Evolutionary conservation across 768 basidiomycete species (phyloP), one percentile per base, ranked within the genome.

Genomic region (Kondoa subrosea): DNA sequence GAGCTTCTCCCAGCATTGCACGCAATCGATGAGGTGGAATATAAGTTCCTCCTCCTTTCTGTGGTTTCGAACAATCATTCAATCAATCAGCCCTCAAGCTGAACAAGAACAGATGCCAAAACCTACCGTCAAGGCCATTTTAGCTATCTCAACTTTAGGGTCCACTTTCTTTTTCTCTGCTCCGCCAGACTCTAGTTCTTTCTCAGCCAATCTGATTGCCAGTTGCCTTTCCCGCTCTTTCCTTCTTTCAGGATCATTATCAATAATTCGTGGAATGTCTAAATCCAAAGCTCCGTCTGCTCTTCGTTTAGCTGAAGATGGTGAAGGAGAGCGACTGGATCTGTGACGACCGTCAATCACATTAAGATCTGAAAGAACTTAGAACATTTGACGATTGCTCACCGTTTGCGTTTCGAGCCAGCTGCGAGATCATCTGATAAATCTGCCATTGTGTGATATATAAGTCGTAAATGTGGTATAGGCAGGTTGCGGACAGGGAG

Each of bases 11-110:
- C 68, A 75, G 68, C 77, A 99, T 82, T 0, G 91, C 91, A 59
- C 91, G 83, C 50, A 97, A 80, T 29, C 92, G 84, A 40, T 91
- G 92, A 16, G 95, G 95, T 0, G 95, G 95, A 76, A 99, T 85
- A 77, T 99, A 99, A 15, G 95, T 90, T 31, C 95, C 95, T 15
- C 93, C 95, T 25, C 88, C 88, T 31, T 87, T 84, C 21, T 88
- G 85, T 56, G 74, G 71, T 40, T 82, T 83, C 2, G 8, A 27
- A 32, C 34, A 27, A 26, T 27, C 16, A 26, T 8, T 88, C 85
- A 75, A 93, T 8, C 3, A 3, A 92, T 68, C n/a, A 26, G 12
- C 31, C 62, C 34, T 33, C 4, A n/a, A n/a, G n/a, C n/a, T n/a
- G n/a, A n/a, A 33, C 31, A n/a, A 27, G 57, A 69, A 57, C 30